Evolutionary conservation across 2,329 filamentous ascomycete genomes (phyloP), one percentile per base, ranked within the genome.

Genomic region (Neocatenulostroma microsporum): DNA sequence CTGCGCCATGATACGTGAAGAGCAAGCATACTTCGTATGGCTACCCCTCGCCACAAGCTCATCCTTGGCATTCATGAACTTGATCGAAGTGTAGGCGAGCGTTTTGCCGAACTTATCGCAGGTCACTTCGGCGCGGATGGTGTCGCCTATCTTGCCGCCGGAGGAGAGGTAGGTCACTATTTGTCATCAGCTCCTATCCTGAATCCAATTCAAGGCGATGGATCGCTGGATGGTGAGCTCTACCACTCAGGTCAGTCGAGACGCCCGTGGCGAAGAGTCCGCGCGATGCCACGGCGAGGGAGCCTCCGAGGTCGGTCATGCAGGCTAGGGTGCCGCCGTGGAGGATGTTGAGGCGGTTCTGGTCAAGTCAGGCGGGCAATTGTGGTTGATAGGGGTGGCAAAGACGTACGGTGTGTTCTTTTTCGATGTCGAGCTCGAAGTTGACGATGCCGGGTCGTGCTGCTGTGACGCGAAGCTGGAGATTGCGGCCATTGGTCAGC

Each of bases 301-400:
- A 80, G 15, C 78, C 78, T 4, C 78, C 77, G 1, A 81, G 70
- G 47, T 82, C 78, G 30, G 80, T 76, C 63, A 88, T 79, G 55
- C 78, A 83, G 3, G 84, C 84, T 19, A 89, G 78, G 0, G 83
- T 84, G 3, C 84, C 84, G 13, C 84, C 84, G 51, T 89, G 84
- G 19, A 88, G 71, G 23, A 81, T 87, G 36, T 78, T 73, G 0
- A 89, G 67, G 1, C 84, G 78, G 54, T 89, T 89, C 81, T 87
- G 15, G 3, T 21, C 17, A 6, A 29, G 15, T 20, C 8, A 15
- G n/a, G 23, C 15, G 18, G 29, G 8, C 27, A 18, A 19, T 14
- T 21, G 14, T 18, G 14, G 21, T 25, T 19, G 17, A 9, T 5
- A 13, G 27, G 4, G 11, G 19, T 15, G n/a, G 13, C 13, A 9